Evolutionary conservation across 805 yeast species (phyloP), one percentile per base, ranked within the genome.

Genomic region (Kodamaea jinghongensis): DNA sequence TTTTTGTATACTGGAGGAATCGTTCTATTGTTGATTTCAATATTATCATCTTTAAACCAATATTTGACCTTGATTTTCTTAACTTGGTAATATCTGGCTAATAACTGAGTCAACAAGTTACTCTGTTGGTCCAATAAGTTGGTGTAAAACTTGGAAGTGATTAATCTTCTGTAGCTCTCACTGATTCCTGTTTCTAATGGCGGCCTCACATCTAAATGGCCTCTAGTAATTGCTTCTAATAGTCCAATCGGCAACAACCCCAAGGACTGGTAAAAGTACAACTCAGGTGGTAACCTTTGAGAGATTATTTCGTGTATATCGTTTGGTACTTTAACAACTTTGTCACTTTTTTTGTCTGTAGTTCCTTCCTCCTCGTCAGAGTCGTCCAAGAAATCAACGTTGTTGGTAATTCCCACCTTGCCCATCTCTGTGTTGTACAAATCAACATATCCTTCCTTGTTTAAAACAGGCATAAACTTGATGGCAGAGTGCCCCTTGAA

Each of bases 1-100:
- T 61, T 61, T 38, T 65, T 64, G 45, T 68, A 78, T 2, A 76
- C 53, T 1, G 85, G 71, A 6, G 86, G 84, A 4, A 71, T 62
- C 33, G 74, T 51, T 49, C 83, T 71, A 48, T 76, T 80, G 13
- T 71, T 71, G 20, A 83, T 55, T 38, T 70, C 72, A 16, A 62
- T 49, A 38, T 31, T 51, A 43, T 65, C 56, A 46, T 78, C 72
- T 32, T 59, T 57, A 63, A 69, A 83, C 83, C 84, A 83, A 44
- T 65, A 75, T 12, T 64, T 57, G 17, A 75, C 75, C 31, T 71
- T 64, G 28, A 86, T 71, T 41, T 74, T 78, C 55, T 83, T 85
- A 43, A 76, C 82, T 56, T 90, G 97, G 58, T 80, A 88, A 61
- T 86, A 91, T 56, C 98, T 80, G 47, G 87, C 82, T 50, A 89